A percentile compares a stretch with the other conserved stretches of the same genome.
These are phyloP conservation scores for Kodamaea kaohsiungensis DNA, from an alignment of 805 yeast genomes.

Conservation along the genomic window DNA sequence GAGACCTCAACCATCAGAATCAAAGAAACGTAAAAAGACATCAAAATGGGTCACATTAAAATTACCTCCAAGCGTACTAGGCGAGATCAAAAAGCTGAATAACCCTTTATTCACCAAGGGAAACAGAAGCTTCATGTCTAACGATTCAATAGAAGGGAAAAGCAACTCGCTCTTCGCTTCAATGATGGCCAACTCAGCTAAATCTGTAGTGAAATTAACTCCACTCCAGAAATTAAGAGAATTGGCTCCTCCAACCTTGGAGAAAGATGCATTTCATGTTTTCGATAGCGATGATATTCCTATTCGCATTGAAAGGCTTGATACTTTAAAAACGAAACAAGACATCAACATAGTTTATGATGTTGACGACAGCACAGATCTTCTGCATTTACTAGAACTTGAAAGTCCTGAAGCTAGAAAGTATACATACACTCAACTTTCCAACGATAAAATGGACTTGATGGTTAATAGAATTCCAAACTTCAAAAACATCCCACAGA, in stretches of 20 bases:
- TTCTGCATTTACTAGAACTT: neutral
- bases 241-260: slow-evolving; percentile 32
- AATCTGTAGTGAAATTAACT: slow-evolving; percentile 25
- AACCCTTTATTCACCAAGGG: slow-evolving; percentile 33
- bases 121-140: slow-evolving; percentile 9
- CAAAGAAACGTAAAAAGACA: slow-evolving; percentile 2
- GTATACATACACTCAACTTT: neutral
- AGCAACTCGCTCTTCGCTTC: slow-evolving; percentile 31
- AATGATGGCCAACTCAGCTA: slow-evolving; percentile 38
- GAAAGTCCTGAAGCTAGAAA: neutral
- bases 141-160: slow-evolving; percentile 1
- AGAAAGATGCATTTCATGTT: slow-evolving; percentile 35
- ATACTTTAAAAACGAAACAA: neutral
- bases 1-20: neutral
- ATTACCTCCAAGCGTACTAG: slow-evolving; percentile 25
- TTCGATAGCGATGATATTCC: neutral
- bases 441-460: slow-evolving; percentile 14
- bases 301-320: neutral
- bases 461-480: slow-evolving; percentile 12
- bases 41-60: slow-evolving; percentile 21
- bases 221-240: slow-evolving; percentile 33
- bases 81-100: slow-evolving; percentile 25
- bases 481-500: slow-evolving; percentile 9
- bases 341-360: neutral
- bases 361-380: neutral